Evolutionary conservation across 495 filamentous ascomycete species (phyloP).

Genomic region (Trichoderma gamsii): DNA sequence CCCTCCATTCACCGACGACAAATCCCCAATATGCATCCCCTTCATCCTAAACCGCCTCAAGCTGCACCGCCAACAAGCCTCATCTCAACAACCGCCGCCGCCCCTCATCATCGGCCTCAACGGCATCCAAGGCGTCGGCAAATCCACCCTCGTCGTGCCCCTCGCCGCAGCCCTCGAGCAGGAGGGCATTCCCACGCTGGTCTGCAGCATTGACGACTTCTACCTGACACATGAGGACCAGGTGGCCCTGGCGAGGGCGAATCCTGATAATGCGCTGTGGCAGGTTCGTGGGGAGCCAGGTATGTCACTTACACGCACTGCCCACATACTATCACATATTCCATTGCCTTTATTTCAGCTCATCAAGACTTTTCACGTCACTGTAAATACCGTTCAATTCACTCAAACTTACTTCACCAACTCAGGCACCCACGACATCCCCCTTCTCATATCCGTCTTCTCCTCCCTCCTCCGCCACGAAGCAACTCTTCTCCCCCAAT

Average conservation of each 20-base stretch:
- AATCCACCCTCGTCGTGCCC: slow-evolving; percentile 76
- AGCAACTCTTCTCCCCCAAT: slow-evolving; percentile 61
- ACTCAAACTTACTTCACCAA: background rate
- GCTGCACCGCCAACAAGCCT: slow-evolving; percentile 44
- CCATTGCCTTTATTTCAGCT: too few relatives aligned
- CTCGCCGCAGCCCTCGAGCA: slow-evolving; percentile 60
- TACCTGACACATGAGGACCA: slow-evolving; percentile 74
- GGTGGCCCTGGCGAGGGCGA: slow-evolving; percentile 53
- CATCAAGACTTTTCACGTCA: background rate
- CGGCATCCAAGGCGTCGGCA: slow-evolving; percentile 80
- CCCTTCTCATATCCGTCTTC: slow-evolving; percentile 58
- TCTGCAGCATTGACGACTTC: slow-evolving; percentile 86
- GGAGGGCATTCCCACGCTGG: slow-evolving; percentile 65
- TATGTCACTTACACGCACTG: slow-evolving; percentile 19
- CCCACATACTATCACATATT: too few relatives aligned
- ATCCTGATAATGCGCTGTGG: slow-evolving; percentile 68
- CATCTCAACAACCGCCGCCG: slow-evolving; percentile 28
- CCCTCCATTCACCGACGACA: slow-evolving; percentile 55
- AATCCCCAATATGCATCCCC: slow-evolving; percentile 77
- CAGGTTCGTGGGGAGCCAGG: slow-evolving; percentile 77
- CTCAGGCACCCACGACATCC: slow-evolving; percentile 73
- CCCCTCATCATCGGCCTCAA: slow-evolving; percentile 58
- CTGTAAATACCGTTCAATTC: background rate
- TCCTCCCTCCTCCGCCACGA: slow-evolving; percentile 46
- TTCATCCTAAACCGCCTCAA: slow-evolving; percentile 68